Evolutionary conservation across 768 basidiomycete species (phyloP), one percentile per base, ranked within the genome.

Genomic region (Solioccasus polychromus): DNA sequence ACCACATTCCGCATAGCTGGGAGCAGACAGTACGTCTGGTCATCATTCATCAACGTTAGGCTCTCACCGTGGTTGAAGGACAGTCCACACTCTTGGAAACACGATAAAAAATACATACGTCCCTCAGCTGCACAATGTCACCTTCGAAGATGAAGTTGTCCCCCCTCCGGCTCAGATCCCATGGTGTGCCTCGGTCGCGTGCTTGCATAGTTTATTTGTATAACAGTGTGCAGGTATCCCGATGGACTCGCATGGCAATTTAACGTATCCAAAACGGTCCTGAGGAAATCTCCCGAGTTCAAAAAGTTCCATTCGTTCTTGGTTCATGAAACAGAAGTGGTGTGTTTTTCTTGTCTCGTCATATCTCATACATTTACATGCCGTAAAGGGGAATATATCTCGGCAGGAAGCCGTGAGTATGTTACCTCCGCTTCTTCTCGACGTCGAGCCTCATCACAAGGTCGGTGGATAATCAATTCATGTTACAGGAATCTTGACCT

Each of bases 321-420:
- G 23, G 95, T 99, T 0, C 94, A 92, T 52, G 96, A 99, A 70
- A 98, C 96, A 0, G 96, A 98, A 71, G 90, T 94, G 24, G 93
- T 94, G 53, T 32, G 88, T 75, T 22, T 42, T n/a, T 37, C 23
- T 25, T 7, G 40, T 3, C 31, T 3, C 14, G 7, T 8, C 38
- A 44, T 39, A 41, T 29, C n/a, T 35, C 39, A 0, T 10, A 19
- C 31, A n/a, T 38, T 38, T 19, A 53, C 37, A 42, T 17, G 8
- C n/a, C 23, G 0, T 28, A 4, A 54, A 94, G 92, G 94, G 96
- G 37, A 99, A 99, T 57, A 76, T 98, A 37, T 95, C 92, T 10
- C 74, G 96, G 18, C 94, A 97, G 66, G 96, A 99, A 67, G 93
- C 92, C 15, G 96, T 99, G 47, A 95, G 92, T 63, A 99, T 99